Evolutionary conservation across 2,329 filamentous ascomycete genomes (phyloP).

Genomic region (Thelonectria blattea): DNA sequence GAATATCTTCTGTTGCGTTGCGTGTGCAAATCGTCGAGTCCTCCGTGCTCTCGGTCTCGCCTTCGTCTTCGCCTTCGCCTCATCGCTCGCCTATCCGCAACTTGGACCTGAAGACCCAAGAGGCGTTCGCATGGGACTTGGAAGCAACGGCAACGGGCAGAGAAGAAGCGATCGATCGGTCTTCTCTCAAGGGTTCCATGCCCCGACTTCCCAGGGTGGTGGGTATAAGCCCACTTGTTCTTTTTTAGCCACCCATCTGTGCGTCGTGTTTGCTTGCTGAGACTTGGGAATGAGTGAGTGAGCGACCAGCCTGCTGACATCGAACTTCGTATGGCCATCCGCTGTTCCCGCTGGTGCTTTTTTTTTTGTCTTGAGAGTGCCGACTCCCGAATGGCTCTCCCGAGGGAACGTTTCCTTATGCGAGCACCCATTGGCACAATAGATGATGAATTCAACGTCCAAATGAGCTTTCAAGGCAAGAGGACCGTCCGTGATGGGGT

Average conservation of each 20-base stretch:
- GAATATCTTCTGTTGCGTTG: neutral
- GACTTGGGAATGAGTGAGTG: neutral
- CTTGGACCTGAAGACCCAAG: neutral
- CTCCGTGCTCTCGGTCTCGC: neutral
- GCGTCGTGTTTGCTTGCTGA: neutral
- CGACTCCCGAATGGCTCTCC: neutral
- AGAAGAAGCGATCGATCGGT: neutral
- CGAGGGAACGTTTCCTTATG: neutral
- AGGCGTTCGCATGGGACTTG: neutral
- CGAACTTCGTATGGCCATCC: constrained; percentile 1
- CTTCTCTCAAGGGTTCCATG: neutral
- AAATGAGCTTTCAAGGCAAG: too few species aligned
- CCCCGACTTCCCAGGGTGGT: neutral
- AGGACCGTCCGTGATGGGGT: too few species aligned
- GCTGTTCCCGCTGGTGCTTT: neutral
- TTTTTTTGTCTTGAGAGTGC: neutral
- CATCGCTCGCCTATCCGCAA: neutral
- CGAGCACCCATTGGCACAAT: too few species aligned
- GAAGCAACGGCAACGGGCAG: neutral
- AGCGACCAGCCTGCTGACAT: neutral
- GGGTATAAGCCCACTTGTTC: neutral
- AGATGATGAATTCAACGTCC: too few species aligned
- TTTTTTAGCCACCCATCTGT: neutral
- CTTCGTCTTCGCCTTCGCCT: neutral
- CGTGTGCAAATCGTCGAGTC: neutral